A percentile compares a stretch with the other conserved stretches of the same genome.
Evolutionary conservation across 169 alveolate species (phyloP).

Genomic region (Eimeria necatrix): DNA sequence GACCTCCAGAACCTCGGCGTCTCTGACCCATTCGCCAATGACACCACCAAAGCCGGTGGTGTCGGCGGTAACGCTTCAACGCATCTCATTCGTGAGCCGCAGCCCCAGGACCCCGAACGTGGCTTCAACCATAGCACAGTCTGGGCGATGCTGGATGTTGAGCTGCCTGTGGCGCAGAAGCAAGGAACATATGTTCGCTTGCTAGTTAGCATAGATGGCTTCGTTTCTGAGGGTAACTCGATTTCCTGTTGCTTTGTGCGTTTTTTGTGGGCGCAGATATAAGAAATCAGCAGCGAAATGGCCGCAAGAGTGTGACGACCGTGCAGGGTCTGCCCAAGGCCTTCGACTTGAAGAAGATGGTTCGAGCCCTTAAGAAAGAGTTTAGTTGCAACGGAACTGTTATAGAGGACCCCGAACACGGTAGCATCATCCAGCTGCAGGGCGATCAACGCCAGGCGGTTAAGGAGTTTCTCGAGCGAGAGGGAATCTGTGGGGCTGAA

Average conservation of each 20-base stretch:
- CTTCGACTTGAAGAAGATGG: constrained; percentile 94
- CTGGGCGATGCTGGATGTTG: too few relatives aligned
- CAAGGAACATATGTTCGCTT: too few relatives aligned
- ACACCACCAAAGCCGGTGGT: constrained; percentile 80
- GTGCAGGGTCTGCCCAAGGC: constrained; percentile 95
- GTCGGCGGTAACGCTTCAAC: constrained; percentile 80
- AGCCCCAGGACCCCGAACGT: too few relatives aligned
- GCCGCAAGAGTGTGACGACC: constrained; percentile 96
- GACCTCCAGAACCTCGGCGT: constrained; percentile 82
- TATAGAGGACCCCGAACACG: constrained; percentile 94
- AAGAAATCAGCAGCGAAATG: constrained; percentile 96
- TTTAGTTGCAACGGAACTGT: constrained; percentile 97
- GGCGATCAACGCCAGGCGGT: constrained; percentile 91
- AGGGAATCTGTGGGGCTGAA: constrained; percentile 91
- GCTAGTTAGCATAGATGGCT: neutral
- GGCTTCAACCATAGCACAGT: too few relatives aligned
- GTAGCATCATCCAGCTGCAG: constrained; percentile 94
- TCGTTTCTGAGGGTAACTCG: neutral
- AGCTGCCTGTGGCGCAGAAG: too few relatives aligned
- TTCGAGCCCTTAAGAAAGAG: constrained; percentile 93
- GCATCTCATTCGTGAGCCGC: constrained; percentile 78
- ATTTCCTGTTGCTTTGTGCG: neutral
- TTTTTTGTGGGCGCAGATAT: constrained; percentile 81
- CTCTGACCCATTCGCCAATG: constrained; percentile 83
- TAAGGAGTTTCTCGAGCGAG: constrained; percentile 93